Evolutionary conservation across 345 rosid species (phyloP).

Genomic region (Citrus maxima): DNA sequence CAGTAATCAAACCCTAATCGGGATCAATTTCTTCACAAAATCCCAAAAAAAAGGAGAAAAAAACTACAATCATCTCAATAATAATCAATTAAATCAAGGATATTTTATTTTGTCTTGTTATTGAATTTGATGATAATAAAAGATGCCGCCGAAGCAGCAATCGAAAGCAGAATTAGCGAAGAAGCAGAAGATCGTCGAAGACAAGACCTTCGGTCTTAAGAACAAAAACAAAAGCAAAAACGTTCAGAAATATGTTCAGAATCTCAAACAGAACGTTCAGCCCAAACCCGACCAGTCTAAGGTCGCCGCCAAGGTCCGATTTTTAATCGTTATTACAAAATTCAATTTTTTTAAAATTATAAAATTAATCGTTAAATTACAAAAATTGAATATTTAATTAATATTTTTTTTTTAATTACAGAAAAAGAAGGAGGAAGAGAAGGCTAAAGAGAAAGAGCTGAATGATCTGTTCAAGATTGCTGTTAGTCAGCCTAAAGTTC

Average conservation of each 20-base stretch:
- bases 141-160: conserved; percentile 71
- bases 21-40: background rate
- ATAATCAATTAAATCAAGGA: background rate
- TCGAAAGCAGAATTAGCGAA: conserved; percentile 62
- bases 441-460: conserved; percentile 61
- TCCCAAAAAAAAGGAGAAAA: background rate
- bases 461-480: conserved; percentile 66
- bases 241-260: conserved; percentile 66
- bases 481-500: conserved; percentile 74
- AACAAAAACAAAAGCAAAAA: conserved; percentile 75
- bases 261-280: conserved; percentile 57
- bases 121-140: conserved; percentile 38
- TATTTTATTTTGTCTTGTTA: background rate
- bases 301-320: conserved; percentile 46
- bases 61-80: too few species aligned
- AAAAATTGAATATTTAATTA: too few species aligned
- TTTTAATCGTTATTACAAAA: background rate
- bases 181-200: conserved; percentile 78
- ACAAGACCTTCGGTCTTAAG: conserved; percentile 81
- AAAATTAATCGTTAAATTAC: background rate
- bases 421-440: conserved; percentile 65
- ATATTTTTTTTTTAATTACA: background rate
- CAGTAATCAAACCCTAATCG: background rate
- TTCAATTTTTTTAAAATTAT: too few species aligned
- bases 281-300: conserved; percentile 47